phyloP scores from a whole-genome alignment of 306 rosid genomes.

The Cicer bijugum region DNA sequence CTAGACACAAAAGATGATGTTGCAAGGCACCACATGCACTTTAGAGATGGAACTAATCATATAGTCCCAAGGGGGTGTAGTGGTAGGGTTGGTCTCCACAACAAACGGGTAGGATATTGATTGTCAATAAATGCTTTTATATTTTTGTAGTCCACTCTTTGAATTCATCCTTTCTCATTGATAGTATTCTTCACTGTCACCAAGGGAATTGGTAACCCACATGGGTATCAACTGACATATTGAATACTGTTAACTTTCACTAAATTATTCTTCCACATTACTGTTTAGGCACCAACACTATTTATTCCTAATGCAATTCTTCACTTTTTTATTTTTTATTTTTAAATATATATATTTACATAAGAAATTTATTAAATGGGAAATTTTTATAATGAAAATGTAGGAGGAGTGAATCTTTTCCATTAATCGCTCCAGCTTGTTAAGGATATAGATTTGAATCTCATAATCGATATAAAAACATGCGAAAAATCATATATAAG shows the following conservation, averaged over 20 bases:
- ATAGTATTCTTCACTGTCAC: conserved; percentile 41
- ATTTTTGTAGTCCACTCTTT: conserved; percentile 44
- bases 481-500: too few relatives aligned
- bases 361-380: too few relatives aligned
- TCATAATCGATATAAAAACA: too few relatives aligned
- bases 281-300: neutral
- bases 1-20: conserved; percentile 50
- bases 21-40: conserved; percentile 46
- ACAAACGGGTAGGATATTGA: conserved; percentile 69
- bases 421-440: too few relatives aligned
- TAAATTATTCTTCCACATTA: conserved; percentile 25
- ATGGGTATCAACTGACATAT: conserved; percentile 46
- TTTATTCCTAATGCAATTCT: conserved; percentile 10
- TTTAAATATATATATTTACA: too few relatives aligned
- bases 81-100: conserved; percentile 70
- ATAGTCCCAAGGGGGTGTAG: conserved; percentile 55
- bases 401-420: too few relatives aligned
- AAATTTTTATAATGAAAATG: too few relatives aligned
- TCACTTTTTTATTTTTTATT: neutral
- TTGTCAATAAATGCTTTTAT: conserved; percentile 66
- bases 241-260: conserved; percentile 34
- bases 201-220: conserved; percentile 50
- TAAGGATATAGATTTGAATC: too few relatives aligned
- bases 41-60: conserved; percentile 36
- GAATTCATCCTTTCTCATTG: conserved; percentile 30